Evolutionary conservation across 768 basidiomycete species (phyloP), one percentile per base, ranked within the genome.

Genomic region (Amanita phalloides): DNA sequence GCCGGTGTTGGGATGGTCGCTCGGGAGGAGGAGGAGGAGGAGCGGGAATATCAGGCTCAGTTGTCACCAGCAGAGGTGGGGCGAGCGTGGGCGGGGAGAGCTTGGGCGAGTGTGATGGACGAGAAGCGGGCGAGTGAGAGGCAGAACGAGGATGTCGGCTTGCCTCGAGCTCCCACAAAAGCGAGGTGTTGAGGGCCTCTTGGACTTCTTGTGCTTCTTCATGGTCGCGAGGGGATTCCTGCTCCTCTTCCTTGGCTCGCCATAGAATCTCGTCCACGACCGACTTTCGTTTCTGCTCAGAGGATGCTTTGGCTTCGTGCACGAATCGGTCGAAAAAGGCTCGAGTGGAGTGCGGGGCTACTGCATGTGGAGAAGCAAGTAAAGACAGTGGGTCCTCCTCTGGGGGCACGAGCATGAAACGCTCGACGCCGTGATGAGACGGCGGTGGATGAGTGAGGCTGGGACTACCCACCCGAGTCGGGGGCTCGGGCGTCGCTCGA

Each of bases 251-350:
- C 54, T 28, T 11, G 67, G 62, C 13, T 14, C 32, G 66, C 66
- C 51, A 28, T 28, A 28, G 1, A 28, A 28, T 28, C 26, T 28
- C 26, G 30, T 30, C 77, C 45, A 88, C 66, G 4, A 87, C 66
- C 21, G 66, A 71, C 51, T 71, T 72, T 54, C 76, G 69, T 46
- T 73, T 79, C 36, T 68, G 70, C 47, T 78, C 77, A 0, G 75
- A 71, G 8, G 80, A 75, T 0, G 66, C 66, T 58, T 72, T 81
- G 9, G 85, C 82, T 32, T 72, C 72, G 45, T 76, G 69, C 3
- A 74, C 73, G 51, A 87, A 83, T 43, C 69, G 68, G 52, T 79
- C 80, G 60, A 86, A 84, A 62, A 85, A 86, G 32, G 61, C 66
- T 26, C 75, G 62, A 30, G 68, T 76, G 8, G 44, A 45, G 17